Evolutionary conservation across 164 flowering plant species (phyloP).

Genomic region (Vitis amurensis): DNA sequence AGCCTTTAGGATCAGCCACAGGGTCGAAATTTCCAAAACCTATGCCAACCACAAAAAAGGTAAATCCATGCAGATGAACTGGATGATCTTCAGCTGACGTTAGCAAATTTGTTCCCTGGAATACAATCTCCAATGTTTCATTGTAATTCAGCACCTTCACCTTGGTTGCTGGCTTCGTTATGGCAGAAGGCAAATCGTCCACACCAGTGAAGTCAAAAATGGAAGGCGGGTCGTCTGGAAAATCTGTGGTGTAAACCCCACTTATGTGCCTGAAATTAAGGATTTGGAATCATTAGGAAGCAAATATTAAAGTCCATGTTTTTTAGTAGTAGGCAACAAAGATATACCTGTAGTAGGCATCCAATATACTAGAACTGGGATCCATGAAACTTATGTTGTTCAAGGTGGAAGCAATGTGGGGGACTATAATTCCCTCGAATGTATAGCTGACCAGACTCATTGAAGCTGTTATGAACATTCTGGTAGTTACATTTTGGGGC

Average conservation of each 20-base stretch:
- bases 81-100: background rate
- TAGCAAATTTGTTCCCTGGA: constrained; percentile 7
- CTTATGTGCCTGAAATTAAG: background rate
- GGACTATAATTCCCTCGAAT: constrained; percentile 17
- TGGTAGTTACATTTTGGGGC: constrained; percentile 8
- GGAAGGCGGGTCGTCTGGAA: background rate
- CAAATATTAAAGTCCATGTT: background rate
- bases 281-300: too few species aligned
- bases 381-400: constrained; percentile 27
- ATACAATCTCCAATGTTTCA: constrained; percentile 4
- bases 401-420: constrained; percentile 22
- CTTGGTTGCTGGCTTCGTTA: background rate
- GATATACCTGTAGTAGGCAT: constrained; percentile 24
- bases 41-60: constrained; percentile 14
- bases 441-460: constrained; percentile 11
- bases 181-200: background rate
- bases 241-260: background rate
- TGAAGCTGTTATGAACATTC: constrained; percentile 1
- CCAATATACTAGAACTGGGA: constrained; percentile 12
- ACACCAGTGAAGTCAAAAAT: constrained; percentile 7
- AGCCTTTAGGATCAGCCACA: background rate
- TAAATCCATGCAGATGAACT: constrained; percentile 21
- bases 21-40: constrained; percentile 19
- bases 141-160: constrained; percentile 5
- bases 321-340: background rate